Evolutionary conservation across 23 red algal genomes (phyloP), one percentile per base, ranked within the genome.

Genomic region (Gracilaria caudata): DNA sequence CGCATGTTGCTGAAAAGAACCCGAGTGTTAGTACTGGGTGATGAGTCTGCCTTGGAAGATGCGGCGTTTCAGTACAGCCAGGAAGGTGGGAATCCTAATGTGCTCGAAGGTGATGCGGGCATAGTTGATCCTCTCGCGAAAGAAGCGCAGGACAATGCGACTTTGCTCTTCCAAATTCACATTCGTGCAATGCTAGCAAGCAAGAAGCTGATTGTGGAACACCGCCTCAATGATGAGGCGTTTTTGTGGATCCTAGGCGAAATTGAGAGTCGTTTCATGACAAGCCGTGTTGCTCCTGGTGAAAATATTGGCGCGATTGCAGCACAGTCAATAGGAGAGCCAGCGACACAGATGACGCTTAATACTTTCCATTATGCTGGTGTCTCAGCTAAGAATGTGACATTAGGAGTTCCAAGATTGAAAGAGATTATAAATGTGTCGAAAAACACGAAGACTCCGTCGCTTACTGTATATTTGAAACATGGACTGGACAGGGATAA

Each of bases 351-450:
- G 78, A 99, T 98, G 97, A 99, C 97, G 11, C 83, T 98, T 20
- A 99, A 99, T 76, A 99, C 97, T 11, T 99, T 99, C 79, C 97
- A 99, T 80, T 95, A 94, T 61, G 97, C 97, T 33, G 97, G 97
- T 55, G 97, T 99, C 0, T 99, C 97, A 34, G 97, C 93, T 7
- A 99, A 99, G 90, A 99, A 99, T 75, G 97, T 98, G 39, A 99
- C 97, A 32, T 84, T 99, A 34, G 97, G 97, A 21, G 97, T 99
- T 33, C 97, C 97, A 25, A 88, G 97, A 16, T 78, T 99, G 63
- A 95, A 99, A 58, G 97, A 99, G 60, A 86, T 99, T 21, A 99
- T 99, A 46, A 99, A 99, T 83, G 90, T 99, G 0, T 92, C 97
- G 7, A 95, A 90, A 60, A 89, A 94, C 28, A 81, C 91, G 8